phyloP scores from a whole-genome alignment of 345 rosid species.

The Citrus reticulata region DNA sequence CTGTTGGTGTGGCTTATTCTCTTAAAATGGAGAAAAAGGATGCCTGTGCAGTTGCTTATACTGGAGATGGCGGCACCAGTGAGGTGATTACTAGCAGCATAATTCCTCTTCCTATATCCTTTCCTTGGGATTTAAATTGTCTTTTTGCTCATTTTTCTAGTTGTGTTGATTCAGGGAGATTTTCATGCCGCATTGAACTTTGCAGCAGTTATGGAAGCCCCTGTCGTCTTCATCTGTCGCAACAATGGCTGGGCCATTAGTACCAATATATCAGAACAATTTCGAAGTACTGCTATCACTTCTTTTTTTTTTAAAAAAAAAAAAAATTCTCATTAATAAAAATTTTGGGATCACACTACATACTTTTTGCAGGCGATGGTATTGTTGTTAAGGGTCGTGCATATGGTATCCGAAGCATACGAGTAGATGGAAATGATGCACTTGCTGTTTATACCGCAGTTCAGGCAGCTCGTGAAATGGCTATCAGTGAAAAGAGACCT shows the following conservation, averaged over 20 bases:
- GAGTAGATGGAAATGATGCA: constrained; percentile 82
- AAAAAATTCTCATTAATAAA: not conserved
- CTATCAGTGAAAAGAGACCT: constrained; percentile 57
- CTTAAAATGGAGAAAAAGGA: constrained; percentile 71
- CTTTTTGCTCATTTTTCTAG: not conserved
- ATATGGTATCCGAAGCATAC: constrained; percentile 74
- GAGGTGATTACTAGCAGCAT: constrained; percentile 39
- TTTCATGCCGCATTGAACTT: constrained; percentile 86
- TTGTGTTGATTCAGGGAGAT: constrained; percentile 52
- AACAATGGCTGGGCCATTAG: constrained; percentile 96
- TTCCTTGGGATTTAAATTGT: not conserved
- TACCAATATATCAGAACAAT: constrained; percentile 66
- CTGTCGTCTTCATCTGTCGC: constrained; percentile 67
- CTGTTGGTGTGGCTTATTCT: constrained; percentile 71
- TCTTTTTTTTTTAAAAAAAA: too few species aligned
- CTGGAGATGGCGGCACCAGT: constrained; percentile 79
- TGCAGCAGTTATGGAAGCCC: constrained; percentile 82
- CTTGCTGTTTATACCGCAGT: constrained; percentile 70
- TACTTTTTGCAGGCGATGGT: constrained; percentile 58
- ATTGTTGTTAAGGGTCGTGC: constrained; percentile 71
- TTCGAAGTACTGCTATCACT: constrained; percentile 48
- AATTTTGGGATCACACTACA: not conserved
- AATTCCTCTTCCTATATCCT: not conserved
- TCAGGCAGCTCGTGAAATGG: constrained; percentile 58
- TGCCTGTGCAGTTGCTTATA: constrained; percentile 57